A percentile compares a stretch with the other conserved stretches of the same genome.
Conservation (phyloP, 2,329 filamentous ascomycete species). For the Fusarium lyarnte region DNA sequence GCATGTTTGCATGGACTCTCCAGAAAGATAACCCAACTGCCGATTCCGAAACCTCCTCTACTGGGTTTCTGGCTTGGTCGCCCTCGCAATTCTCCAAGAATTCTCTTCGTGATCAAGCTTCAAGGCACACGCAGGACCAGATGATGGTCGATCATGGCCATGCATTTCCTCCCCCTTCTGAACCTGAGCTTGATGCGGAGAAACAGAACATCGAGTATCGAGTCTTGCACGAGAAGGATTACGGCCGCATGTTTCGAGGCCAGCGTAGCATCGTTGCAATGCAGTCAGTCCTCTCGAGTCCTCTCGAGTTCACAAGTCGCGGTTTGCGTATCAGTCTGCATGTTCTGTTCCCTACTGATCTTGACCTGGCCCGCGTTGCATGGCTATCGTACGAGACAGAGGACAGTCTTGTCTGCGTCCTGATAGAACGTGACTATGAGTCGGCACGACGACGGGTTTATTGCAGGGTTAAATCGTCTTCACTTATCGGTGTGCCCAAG, state of each 20-base stretch:
- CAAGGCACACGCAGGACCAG: background rate
- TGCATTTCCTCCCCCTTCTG: background rate
- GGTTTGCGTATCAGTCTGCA: slow-evolving; percentile 6
- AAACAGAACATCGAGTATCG: background rate
- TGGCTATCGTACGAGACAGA: slow-evolving; percentile 13
- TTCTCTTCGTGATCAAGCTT: background rate
- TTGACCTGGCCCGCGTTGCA: background rate
- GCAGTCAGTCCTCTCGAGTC: background rate
- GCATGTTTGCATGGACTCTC: slow-evolving; percentile 12
- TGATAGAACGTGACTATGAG: background rate
- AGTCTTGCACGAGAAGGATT: background rate
- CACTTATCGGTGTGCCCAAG: background rate
- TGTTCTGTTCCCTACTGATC: background rate
- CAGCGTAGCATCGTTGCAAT: slow-evolving; percentile 4
- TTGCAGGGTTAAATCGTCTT: background rate
- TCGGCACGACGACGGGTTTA: background rate
- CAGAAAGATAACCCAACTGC: background rate
- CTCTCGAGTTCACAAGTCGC: slow-evolving; percentile 7
- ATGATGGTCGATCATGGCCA: background rate
- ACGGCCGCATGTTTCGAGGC: slow-evolving; percentile 1
- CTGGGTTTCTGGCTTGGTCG: slow-evolving; percentile 11
- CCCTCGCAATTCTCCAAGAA: slow-evolving; percentile 5
- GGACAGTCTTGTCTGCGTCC: slow-evolving; percentile 1
- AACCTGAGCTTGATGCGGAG: background rate
- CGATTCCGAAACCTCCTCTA: background rate